A percentile compares a stretch with the other conserved stretches of the same genome.
Conservation (phyloP, 768 basidiomycete genomes). For the Russula lepida region DNA sequence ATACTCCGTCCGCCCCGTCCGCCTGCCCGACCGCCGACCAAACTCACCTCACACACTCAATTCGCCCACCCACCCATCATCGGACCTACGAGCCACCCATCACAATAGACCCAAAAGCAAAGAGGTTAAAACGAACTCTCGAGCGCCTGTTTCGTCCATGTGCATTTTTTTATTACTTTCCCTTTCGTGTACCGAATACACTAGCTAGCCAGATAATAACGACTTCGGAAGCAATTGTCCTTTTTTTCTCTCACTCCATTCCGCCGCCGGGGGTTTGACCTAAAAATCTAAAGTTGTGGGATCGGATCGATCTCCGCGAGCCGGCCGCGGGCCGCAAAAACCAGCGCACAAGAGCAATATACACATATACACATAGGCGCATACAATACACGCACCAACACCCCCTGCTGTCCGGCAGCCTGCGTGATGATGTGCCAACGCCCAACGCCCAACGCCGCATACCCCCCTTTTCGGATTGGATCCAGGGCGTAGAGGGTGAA, state of each 20-base stretch:
- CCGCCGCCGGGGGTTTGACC: not conserved
- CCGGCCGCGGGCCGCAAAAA: slow-evolving; percentile 12
- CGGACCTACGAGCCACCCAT: too few relatives aligned
- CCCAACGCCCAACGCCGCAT: not conserved
- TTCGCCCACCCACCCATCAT: too few relatives aligned
- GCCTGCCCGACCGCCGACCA: not conserved
- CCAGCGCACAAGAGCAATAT: not conserved
- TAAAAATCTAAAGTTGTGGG: slow-evolving; percentile 2
- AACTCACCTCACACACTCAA: too few relatives aligned
- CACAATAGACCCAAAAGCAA: not conserved
- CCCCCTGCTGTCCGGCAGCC: not conserved
- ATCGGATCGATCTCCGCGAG: slow-evolving; percentile 20
- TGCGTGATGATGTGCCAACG: not conserved
- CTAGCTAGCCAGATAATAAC: too few relatives aligned
- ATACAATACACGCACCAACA: not conserved
- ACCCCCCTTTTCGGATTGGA: not conserved
- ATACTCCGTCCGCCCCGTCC: not conserved
- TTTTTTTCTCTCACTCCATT: not conserved
- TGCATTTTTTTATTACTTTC: not conserved
- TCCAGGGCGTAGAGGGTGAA: not conserved
- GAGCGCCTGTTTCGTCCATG: not conserved
- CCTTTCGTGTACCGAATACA: not conserved
- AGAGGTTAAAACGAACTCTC: not conserved
- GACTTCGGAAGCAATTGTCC: not conserved
- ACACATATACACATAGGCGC: not conserved